Base-by-base conservation (phyloP, 345 rosid species). In the Pugionium cornutum region DNA sequence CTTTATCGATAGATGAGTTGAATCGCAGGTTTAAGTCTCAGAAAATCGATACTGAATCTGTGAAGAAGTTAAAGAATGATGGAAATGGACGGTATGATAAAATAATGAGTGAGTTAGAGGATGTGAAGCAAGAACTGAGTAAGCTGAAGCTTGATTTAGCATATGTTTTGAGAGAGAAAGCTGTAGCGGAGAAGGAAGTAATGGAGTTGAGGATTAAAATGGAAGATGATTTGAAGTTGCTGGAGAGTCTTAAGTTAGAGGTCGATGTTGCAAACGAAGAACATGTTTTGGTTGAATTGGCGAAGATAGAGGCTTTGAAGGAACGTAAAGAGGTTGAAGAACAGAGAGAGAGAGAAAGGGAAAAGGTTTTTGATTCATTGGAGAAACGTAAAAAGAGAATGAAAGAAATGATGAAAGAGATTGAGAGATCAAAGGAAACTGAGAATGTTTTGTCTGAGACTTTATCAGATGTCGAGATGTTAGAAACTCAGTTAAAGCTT, bases 201-300 rank as follows among this genome's bases (percentile, higher is more conserved):
- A 73, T 76, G 65, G 72, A 72, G 5, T 80, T 77, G 1, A 67
- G 45, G 50, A 53, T 36, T 30, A 78, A 69, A 63, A 28, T 50
- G 28, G 54, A 50, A 70, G 69, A 80, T n/a, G 62, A 78, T 55
- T 39, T 62, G 66, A 72, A 50, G 55, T 65, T 77, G 39, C 67
- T 53, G 0, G 86, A 83, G 45, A 79, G 56, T 4, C 82, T 90
- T 9, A 83, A 76, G 84, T 76, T 76, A 75, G 82, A 90, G 72
- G 86, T 85, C 1, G 96, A 85, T 53, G 85, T 69, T 62, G 85
- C 75, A 5, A 84, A 85, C 7, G 99, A 90, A 69, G 97, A 94
- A 58, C 88, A 79, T 66, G 84, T 94, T 73, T 66, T 86, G 7
- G 88, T 79, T 65, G 97, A 94, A 77, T 53, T 94, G 56, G 97